These are phyloP conservation scores for Quercus gilva DNA, from an alignment of 306 rosid genomes.

Conservation along the genomic window DNA sequence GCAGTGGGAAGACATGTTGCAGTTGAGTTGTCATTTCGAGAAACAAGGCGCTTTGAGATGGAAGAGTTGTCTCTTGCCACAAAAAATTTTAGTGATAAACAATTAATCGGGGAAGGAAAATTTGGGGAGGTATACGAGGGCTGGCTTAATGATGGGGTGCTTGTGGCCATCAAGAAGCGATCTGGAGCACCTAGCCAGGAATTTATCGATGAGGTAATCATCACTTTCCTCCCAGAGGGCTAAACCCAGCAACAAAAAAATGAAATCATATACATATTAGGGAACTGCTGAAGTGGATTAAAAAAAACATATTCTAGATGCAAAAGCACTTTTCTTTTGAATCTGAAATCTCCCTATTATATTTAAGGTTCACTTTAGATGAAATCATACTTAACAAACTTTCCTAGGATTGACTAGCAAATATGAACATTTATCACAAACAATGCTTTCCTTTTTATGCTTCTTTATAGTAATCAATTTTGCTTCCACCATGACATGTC, in stretches of 20 bases:
- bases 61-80: slow-evolving; percentile 81
- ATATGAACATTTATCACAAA: neutral
- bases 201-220: slow-evolving; percentile 75
- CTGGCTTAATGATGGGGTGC: slow-evolving; percentile 88
- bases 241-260: neutral
- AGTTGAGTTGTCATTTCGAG: slow-evolving; percentile 57
- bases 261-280: neutral
- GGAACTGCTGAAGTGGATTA: neutral
- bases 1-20: slow-evolving; percentile 69
- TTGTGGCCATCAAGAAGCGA: slow-evolving; percentile 87
- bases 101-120: slow-evolving; percentile 83
- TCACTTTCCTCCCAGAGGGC: slow-evolving; percentile 10
- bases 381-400: neutral
- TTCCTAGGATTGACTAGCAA: neutral
- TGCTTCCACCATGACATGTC: neutral
- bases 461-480: neutral
- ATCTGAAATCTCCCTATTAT: neutral
- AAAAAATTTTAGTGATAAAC: slow-evolving; percentile 63
- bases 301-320: neutral
- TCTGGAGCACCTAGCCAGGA: slow-evolving; percentile 60
- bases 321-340: neutral
- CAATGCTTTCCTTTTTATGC: neutral
- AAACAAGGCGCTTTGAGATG: slow-evolving; percentile 72
- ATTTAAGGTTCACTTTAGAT: neutral
- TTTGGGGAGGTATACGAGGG: slow-evolving; percentile 91